Percentiles rank a stretch among this genome's conserved stretches.
Evolutionary conservation across 2,329 filamentous ascomycete species (phyloP).

Genomic region (Aspergillus sp.): DNA sequence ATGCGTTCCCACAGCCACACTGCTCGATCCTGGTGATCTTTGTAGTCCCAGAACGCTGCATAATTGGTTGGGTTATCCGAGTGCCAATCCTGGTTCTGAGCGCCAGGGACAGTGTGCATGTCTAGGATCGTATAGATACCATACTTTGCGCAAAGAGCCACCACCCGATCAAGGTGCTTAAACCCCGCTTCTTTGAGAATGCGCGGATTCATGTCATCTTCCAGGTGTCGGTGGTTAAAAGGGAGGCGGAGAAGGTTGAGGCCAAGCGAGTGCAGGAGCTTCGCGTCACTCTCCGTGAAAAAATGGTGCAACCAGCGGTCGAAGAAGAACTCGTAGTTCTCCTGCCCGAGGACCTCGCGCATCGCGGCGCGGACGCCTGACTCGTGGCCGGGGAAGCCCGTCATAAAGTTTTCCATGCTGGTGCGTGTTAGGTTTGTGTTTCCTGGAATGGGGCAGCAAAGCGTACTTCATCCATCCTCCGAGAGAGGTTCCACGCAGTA

Average conservation of each 20-base stretch:
- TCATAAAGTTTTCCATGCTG: conserved; percentile 63
- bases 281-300: conserved; percentile 60
- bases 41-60: conserved; percentile 53
- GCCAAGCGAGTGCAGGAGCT: conserved; percentile 57
- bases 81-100: conserved; percentile 55
- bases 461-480: too few species aligned
- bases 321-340: conserved; percentile 63
- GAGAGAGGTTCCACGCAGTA: too few species aligned
- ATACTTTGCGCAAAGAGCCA: conserved; percentile 29
- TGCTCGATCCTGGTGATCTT: conserved; percentile 51
- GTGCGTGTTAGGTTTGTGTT: too few species aligned
- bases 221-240: conserved; percentile 61
- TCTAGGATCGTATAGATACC: conserved; percentile 8
- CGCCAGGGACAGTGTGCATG: conserved; percentile 37
- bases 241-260: conserved; percentile 62
- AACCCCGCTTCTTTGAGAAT: conserved; percentile 48
- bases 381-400: conserved; percentile 62
- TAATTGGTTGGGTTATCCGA: conserved; percentile 47
- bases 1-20: conserved; percentile 52
- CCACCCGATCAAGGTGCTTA: conserved; percentile 48
- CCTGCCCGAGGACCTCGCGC: conserved; percentile 55
- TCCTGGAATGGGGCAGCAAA: too few species aligned
- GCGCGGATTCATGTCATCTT: conserved; percentile 48
- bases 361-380: conserved; percentile 57
- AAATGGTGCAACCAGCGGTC: conserved; percentile 59